These are phyloP conservation scores for Botrytis elliptica DNA, from an alignment of 2,329 filamentous ascomycete genomes.

Conservation along the genomic window DNA sequence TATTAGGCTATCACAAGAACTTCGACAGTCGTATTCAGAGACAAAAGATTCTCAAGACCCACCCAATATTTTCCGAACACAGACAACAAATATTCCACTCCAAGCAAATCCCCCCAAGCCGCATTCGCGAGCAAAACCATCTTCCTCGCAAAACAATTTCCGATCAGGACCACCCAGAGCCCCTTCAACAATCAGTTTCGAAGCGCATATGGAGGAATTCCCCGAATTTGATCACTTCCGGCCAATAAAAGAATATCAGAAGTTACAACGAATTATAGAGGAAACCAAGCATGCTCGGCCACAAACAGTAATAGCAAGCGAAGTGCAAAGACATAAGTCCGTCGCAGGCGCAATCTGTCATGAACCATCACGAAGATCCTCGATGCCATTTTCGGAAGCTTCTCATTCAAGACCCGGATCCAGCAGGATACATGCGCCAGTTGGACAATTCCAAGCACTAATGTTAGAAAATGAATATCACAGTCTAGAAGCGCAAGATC, in stretches of 20 bases:
- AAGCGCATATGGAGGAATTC: rapidly evolving
- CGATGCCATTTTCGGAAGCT: background rate
- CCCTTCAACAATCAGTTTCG: background rate
- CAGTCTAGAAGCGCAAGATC: background rate
- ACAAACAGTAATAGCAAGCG: background rate
- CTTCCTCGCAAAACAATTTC: background rate
- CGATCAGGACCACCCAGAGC: background rate
- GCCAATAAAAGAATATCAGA: background rate
- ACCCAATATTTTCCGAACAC: background rate
- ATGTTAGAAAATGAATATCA: background rate
- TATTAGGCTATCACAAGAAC: too few relatives aligned
- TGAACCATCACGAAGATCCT: background rate
- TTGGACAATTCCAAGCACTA: background rate
- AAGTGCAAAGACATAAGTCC: background rate
- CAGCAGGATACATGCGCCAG: background rate
- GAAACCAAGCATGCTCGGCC: background rate
- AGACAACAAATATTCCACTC: background rate
- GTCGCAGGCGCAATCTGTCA: background rate
- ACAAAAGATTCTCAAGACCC: background rate
- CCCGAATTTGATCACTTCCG: background rate
- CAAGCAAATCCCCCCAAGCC: background rate
- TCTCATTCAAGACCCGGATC: background rate
- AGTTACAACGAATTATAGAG: background rate
- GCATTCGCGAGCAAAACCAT: background rate
- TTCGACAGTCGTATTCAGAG: background rate